These are phyloP conservation scores for Arthroderma uncinatum DNA, from an alignment of 2,329 filamentous ascomycete genomes.

Conservation along the genomic window DNA sequence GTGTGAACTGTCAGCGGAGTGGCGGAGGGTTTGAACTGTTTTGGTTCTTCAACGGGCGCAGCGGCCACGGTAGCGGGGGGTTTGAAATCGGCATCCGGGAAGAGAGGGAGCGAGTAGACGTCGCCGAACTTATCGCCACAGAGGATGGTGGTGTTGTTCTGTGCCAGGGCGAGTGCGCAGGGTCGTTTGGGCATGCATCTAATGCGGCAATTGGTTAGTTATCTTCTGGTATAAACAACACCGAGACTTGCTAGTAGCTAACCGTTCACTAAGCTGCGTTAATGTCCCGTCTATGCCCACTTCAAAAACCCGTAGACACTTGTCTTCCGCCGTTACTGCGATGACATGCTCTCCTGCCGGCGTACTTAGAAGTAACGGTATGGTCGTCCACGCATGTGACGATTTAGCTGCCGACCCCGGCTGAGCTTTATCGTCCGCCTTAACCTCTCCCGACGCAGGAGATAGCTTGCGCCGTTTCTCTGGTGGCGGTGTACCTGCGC, in stretches of 20 bases:
- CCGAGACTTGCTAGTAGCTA: slow-evolving; percentile 15
- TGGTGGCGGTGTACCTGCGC: slow-evolving; percentile 28
- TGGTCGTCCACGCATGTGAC: slow-evolving; percentile 39
- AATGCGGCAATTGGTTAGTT: not conserved
- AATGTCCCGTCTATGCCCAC: slow-evolving; percentile 52
- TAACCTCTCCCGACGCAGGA: slow-evolving; percentile 16
- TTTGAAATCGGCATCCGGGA: slow-evolving; percentile 34
- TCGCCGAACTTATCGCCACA: slow-evolving; percentile 94
- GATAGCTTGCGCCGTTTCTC: slow-evolving; percentile 37
- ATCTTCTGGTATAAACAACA: slow-evolving; percentile 19
- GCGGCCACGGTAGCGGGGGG: slow-evolving; percentile 16
- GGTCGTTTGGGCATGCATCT: slow-evolving; percentile 85
- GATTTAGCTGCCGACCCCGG: not conserved
- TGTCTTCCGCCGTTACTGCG: slow-evolving; percentile 81
- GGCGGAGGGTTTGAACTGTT: slow-evolving; percentile 42
- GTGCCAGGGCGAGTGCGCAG: slow-evolving; percentile 59
- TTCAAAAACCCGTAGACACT: slow-evolving; percentile 72
- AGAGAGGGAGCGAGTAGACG: slow-evolving; percentile 75
- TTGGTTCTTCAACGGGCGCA: slow-evolving; percentile 15
- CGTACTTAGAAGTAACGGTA: slow-evolving; percentile 58
- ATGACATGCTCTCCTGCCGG: slow-evolving; percentile 57
- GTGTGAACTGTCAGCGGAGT: slow-evolving; percentile 51
- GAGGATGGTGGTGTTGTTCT: slow-evolving; percentile 61
- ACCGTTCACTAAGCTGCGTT: slow-evolving; percentile 62
- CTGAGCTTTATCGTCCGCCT: slow-evolving; percentile 18